A percentile compares a stretch with the other conserved stretches of the same genome.
Evolutionary conservation across 495 filamentous ascomycete species (phyloP).

Genomic region (Talaromyces thailandensis): DNA sequence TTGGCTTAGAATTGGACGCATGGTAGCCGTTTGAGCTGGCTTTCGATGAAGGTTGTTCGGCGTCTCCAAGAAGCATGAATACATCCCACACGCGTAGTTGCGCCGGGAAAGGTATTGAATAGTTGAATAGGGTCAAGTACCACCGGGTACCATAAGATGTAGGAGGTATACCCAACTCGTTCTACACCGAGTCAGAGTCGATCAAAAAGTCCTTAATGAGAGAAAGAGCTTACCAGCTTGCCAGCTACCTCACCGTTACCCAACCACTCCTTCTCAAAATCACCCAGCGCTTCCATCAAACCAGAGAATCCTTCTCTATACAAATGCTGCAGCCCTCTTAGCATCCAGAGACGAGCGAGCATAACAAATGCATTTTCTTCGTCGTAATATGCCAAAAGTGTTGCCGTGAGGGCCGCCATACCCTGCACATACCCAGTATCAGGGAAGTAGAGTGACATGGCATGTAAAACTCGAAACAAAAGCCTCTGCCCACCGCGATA

Average conservation of each 20-base stretch:
- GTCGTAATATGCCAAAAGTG: slow-evolving; percentile 91
- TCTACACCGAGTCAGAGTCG: slow-evolving; percentile 30
- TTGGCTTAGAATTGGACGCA: neutral
- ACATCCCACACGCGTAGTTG: slow-evolving; percentile 99
- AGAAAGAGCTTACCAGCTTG: slow-evolving; percentile 63
- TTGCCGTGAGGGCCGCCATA: slow-evolving; percentile 91
- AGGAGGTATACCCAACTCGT: slow-evolving; percentile 69
- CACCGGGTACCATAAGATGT: slow-evolving; percentile 93
- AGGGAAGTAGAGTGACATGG: slow-evolving; percentile 83
- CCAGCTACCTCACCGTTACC: slow-evolving; percentile 60
- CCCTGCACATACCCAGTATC: slow-evolving; percentile 95
- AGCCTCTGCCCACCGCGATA: slow-evolving; percentile 89
- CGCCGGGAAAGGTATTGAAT: slow-evolving; percentile 90
- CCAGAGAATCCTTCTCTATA: slow-evolving; percentile 80
- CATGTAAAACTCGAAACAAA: slow-evolving; percentile 87
- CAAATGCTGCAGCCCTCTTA: slow-evolving; percentile 75
- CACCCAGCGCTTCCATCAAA: slow-evolving; percentile 76
- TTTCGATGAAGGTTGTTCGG: slow-evolving; percentile 20
- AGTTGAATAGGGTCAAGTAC: slow-evolving; percentile 98
- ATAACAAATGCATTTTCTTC: slow-evolving; percentile 93
- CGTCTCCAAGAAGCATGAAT: slow-evolving; percentile 92
- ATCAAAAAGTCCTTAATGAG: neutral
- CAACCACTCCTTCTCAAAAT: slow-evolving; percentile 85
- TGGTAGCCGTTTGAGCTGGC: slow-evolving; percentile 4
- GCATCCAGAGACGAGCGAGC: slow-evolving; percentile 84